Conservation (phyloP, 176 grass and related monocot species). For the Oropetium thomaeum region DNA sequence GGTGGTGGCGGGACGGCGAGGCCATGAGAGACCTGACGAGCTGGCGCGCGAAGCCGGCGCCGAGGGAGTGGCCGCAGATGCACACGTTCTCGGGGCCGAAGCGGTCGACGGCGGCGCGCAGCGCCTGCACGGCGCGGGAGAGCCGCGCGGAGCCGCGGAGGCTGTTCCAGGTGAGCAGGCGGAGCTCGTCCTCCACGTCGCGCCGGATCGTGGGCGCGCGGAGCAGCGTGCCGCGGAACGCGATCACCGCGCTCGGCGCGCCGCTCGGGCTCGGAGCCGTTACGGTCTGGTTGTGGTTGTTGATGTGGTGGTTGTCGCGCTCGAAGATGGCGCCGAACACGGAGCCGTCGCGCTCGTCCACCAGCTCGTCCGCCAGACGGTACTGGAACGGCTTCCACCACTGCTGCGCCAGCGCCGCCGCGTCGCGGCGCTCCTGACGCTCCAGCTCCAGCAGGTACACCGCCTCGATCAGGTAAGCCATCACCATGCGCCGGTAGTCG, state of each 20-base stretch:
- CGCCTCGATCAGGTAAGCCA: conserved; percentile 85
- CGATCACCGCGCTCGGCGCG: conserved; percentile 70
- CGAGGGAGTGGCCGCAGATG: conserved; percentile 79
- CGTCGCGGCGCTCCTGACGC: conserved; percentile 58
- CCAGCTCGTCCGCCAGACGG: conserved; percentile 62
- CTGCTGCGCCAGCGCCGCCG: conserved; percentile 59
- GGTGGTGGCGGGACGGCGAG: not conserved
- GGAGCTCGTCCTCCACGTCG: conserved; percentile 81
- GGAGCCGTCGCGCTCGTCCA: conserved; percentile 78
- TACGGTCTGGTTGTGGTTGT: too few species aligned
- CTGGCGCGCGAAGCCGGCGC: conserved; percentile 79
- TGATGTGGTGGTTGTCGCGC: conserved; percentile 53
- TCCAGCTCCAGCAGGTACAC: conserved; percentile 91
- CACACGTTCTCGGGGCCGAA: conserved; percentile 74
- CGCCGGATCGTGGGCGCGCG: conserved; percentile 62
- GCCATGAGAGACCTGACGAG: conserved; percentile 52
- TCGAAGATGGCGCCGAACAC: conserved; percentile 87
- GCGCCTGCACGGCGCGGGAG: conserved; percentile 48
- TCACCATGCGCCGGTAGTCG: conserved; percentile 81
- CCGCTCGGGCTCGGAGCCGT: conserved; percentile 45
- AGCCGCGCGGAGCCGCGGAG: conserved; percentile 72
- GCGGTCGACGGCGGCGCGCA: conserved; percentile 39
- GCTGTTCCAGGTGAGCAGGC: conserved; percentile 68
- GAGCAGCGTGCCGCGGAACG: conserved; percentile 78
- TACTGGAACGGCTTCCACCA: conserved; percentile 99